A percentile compares a stretch with the other conserved stretches of the same genome.
These are phyloP conservation scores for Solioccasus polychromus DNA, from an alignment of 768 basidiomycete species.

Conservation along the genomic window DNA sequence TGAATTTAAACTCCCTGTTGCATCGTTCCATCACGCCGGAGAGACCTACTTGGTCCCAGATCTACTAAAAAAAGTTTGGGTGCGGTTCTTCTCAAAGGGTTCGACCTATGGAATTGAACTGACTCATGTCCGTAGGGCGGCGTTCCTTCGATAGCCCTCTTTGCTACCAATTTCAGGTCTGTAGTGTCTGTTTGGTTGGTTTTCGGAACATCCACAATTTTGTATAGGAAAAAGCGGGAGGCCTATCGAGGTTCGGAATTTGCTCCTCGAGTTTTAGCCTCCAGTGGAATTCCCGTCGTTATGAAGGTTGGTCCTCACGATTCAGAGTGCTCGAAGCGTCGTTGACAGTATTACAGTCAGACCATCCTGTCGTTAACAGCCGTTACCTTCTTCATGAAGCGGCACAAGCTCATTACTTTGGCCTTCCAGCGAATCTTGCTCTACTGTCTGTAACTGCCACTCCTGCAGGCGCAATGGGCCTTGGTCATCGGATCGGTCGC, in stretches of 20 bases:
- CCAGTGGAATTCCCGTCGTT: conserved; percentile 62
- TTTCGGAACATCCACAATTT: not conserved
- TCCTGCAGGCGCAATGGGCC: conserved; percentile 64
- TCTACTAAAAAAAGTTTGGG: conserved; percentile 68
- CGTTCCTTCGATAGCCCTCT: conserved; percentile 75
- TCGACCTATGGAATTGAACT: not conserved
- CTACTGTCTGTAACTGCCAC: conserved; percentile 65
- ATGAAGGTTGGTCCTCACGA: conserved; percentile 59
- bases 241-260: conserved; percentile 79
- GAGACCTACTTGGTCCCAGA: conserved; percentile 84
- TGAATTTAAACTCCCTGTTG: conserved; percentile 79
- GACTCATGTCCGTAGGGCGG: conserved; percentile 41
- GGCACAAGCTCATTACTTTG: conserved; percentile 66
- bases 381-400: conserved; percentile 73
- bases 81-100: conserved; percentile 15
- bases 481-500: conserved; percentile 71
- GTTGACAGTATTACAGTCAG: conserved; percentile 38
- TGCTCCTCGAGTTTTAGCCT: conserved; percentile 70
- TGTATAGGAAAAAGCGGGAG: conserved; percentile 71
- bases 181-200: not conserved
- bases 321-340: not conserved
- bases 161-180: conserved; percentile 51
- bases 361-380: conserved; percentile 58
- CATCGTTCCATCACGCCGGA: conserved; percentile 76
- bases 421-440: conserved; percentile 55